Conservation (phyloP, 345 rosid genomes). For the Ceriops zippeliana region DNA sequence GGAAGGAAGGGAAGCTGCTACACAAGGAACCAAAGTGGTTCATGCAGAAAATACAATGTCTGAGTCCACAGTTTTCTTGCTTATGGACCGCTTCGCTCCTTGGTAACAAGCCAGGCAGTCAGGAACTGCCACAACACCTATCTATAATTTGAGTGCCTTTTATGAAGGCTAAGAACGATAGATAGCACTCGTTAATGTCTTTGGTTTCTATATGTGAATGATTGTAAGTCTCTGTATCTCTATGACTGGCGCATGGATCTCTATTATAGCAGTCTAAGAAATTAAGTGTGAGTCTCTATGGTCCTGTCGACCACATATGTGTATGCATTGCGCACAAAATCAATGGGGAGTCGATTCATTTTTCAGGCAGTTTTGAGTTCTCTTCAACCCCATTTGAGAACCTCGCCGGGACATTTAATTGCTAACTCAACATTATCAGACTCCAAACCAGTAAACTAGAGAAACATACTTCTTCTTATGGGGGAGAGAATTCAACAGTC, state of each 20-base stretch:
- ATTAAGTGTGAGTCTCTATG: not conserved
- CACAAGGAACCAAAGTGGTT: constrained; percentile 23
- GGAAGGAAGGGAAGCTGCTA: constrained; percentile 17
- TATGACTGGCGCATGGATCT: no score
- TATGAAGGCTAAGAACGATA: not conserved
- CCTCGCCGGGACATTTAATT: constrained; percentile 57
- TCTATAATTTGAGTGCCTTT: not conserved
- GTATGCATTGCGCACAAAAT: not conserved
- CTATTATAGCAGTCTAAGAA: no score
- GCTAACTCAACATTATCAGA: constrained; percentile 56
- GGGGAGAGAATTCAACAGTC: constrained; percentile 44
- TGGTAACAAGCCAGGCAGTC: constrained; percentile 23
- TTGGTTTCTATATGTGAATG: not conserved
- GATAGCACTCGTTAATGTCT: not conserved
- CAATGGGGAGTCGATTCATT: constrained; percentile 34
- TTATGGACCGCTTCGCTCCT: constrained; percentile 84
- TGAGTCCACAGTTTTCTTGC: constrained; percentile 61
- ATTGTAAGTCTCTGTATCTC: no score
- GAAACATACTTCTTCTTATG: constrained; percentile 58
- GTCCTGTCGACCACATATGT: not conserved
- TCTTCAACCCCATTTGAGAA: constrained; percentile 57
- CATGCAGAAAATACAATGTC: constrained; percentile 39
- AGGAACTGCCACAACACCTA: not conserved
- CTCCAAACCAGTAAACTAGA: constrained; percentile 48
- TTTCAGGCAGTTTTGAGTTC: constrained; percentile 16